Evolutionary conservation across 2,329 filamentous ascomycete genomes (phyloP).

Genomic region (Penicillium brevicompactum): DNA sequence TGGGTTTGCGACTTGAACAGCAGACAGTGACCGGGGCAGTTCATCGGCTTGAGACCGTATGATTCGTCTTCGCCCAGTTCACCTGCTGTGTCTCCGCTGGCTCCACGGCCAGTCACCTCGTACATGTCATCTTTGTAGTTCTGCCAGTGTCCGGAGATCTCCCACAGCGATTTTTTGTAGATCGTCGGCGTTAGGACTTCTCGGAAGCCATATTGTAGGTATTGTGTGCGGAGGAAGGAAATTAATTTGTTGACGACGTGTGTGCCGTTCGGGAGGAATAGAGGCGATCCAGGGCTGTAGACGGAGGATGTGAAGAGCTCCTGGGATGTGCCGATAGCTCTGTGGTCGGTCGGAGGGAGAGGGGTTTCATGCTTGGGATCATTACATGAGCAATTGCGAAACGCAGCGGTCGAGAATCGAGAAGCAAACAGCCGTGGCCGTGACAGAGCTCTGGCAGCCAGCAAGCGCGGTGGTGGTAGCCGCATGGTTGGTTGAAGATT

Average conservation of each 20-base stretch:
- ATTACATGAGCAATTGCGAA: conserved; percentile 25
- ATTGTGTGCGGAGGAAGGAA: conserved; percentile 79
- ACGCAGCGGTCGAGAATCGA: conserved; percentile 21
- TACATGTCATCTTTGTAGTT: conserved; percentile 95
- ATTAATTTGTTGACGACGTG: conserved; percentile 82
- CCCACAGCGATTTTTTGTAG: conserved; percentile 86
- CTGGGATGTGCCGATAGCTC: conserved; percentile 57
- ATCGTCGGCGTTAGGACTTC: conserved; percentile 90
- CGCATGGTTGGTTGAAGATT: conserved; percentile 25
- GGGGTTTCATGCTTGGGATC: conserved; percentile 26
- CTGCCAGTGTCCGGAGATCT: conserved; percentile 81
- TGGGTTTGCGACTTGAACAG: conserved; percentile 74
- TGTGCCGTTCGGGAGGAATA: conserved; percentile 80
- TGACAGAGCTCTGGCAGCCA: background rate
- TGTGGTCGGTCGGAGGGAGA: conserved; percentile 51
- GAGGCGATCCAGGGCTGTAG: conserved; percentile 82
- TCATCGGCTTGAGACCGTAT: conserved; percentile 90
- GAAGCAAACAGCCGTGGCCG: background rate
- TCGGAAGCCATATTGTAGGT: conserved; percentile 80
- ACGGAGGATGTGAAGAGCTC: conserved; percentile 76
- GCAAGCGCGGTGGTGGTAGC: conserved; percentile 20
- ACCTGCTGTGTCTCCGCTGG: conserved; percentile 44
- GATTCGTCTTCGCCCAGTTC: conserved; percentile 65
- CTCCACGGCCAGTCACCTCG: conserved; percentile 64
- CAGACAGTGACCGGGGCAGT: conserved; percentile 85